phyloP scores from a whole-genome alignment of 805 yeast species.

The Candida dajiaensis region DNA sequence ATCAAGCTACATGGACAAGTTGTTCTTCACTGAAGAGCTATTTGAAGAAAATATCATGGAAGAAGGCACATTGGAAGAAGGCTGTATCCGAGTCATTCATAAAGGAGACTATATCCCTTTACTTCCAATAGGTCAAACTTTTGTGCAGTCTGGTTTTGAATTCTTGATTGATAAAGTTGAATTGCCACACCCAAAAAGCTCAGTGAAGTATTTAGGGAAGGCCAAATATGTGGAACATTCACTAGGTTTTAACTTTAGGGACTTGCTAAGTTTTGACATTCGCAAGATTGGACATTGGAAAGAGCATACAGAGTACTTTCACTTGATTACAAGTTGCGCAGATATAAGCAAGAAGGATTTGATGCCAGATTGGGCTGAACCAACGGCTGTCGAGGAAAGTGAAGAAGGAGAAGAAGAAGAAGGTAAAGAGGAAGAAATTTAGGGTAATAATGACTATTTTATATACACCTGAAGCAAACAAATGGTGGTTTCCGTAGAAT shows the following conservation, averaged over 20 bases:
- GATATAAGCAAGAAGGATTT: conserved; percentile 6
- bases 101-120: conserved; percentile 52
- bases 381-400: not conserved
- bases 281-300: conserved; percentile 12
- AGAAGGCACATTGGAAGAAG: conserved; percentile 18
- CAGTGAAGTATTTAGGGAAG: conserved; percentile 13
- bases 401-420: not conserved
- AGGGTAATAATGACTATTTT: not conserved
- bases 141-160: conserved; percentile 29
- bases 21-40: conserved; percentile 36
- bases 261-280: conserved; percentile 13
- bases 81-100: conserved; percentile 53
- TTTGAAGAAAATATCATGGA: conserved; percentile 23
- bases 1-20: conserved; percentile 44
- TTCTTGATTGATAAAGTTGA: conserved; percentile 29
- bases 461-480: not conserved
- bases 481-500: too few relatives aligned
- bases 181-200: conserved; percentile 30
- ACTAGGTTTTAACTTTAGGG: conserved; percentile 10
- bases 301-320: conserved; percentile 18
- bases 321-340: conserved; percentile 13
- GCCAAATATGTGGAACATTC: conserved; percentile 11
- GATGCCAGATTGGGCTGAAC: not conserved
- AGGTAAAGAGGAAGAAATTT: not conserved
- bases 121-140: conserved; percentile 46